A percentile compares a stretch with the other conserved stretches of the same genome.
These are phyloP conservation scores for Sporobolomyces roseus DNA, from an alignment of 768 basidiomycete species.

Conservation along the genomic window DNA sequence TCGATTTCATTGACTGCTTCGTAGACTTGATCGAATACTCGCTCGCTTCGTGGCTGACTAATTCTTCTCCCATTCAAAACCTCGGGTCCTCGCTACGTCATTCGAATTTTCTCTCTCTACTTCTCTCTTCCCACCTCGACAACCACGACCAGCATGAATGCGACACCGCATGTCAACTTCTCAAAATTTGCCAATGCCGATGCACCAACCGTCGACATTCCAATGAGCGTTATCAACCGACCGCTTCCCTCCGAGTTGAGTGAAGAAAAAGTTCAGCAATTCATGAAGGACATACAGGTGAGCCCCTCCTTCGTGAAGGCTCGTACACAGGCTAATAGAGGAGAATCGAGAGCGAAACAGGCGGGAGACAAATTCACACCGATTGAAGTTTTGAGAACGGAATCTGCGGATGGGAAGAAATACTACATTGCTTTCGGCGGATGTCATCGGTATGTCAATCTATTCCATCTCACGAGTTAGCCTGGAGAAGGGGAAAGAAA, in stretches of 20 bases:
- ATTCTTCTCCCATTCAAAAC: too few relatives aligned
- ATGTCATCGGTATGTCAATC: slow-evolving; percentile 46
- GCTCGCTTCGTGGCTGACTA: too few relatives aligned
- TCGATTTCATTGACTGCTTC: too few relatives aligned
- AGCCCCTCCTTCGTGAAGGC: slow-evolving; percentile 12
- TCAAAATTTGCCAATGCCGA: slow-evolving; percentile 19
- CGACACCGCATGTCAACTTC: slow-evolving; percentile 23
- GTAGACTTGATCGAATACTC: too few relatives aligned
- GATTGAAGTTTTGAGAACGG: slow-evolving; percentile 48
- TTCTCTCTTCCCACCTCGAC: too few relatives aligned
- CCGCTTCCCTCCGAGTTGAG: slow-evolving; percentile 48
- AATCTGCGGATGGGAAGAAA: slow-evolving; percentile 39
- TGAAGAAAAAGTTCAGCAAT: slow-evolving; percentile 48
- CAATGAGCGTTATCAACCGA: slow-evolving; percentile 48
- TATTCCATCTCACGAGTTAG: neutral
- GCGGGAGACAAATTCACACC: slow-evolving; percentile 49
- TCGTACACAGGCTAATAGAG: neutral
- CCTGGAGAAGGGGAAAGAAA: neutral
- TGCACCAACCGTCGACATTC: slow-evolving; percentile 41
- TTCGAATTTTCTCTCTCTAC: too few relatives aligned
- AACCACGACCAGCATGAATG: too few relatives aligned
- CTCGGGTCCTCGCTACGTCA: too few relatives aligned
- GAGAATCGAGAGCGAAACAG: slow-evolving; percentile 30
- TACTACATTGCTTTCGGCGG: slow-evolving; percentile 50
- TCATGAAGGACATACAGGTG: slow-evolving; percentile 50